These are phyloP conservation scores for Colletotrichum plurivorum DNA, from an alignment of 2,329 filamentous ascomycete species.

Conservation along the genomic window DNA sequence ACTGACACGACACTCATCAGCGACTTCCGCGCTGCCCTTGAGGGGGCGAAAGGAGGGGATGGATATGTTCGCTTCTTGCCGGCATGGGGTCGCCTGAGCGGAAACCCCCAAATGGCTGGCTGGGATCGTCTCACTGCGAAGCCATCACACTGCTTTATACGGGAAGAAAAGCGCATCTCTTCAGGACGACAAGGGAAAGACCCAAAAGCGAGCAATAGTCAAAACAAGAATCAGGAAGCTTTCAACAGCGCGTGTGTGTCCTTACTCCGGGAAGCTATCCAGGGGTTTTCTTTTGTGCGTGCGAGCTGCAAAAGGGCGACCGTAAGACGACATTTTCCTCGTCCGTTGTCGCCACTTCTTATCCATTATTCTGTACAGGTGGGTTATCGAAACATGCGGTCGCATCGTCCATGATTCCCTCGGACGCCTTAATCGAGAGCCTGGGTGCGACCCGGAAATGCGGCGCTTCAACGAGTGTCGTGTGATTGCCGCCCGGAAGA, in stretches of 20 bases:
- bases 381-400: no score
- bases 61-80: conserved; percentile 24
- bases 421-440: no score
- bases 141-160: background rate
- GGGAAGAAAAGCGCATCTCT: background rate
- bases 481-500: conserved; percentile 21
- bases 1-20: conserved; percentile 41
- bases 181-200: background rate
- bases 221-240: conserved; percentile 7
- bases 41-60: background rate
- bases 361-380: no score
- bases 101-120: conserved; percentile 1
- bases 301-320: background rate
- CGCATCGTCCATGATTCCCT: no score
- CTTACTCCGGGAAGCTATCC: background rate
- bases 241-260: background rate
- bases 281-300: background rate
- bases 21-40: conserved; percentile 21
- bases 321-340: no score
- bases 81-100: conserved; percentile 7
- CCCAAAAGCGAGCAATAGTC: conserved; percentile 9
- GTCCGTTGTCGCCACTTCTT: no score
- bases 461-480: background rate
- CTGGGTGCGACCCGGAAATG: no score
- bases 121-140: conserved; percentile 1